Base-by-base conservation (phyloP, 2,329 filamentous ascomycete genomes). In the Fusarium brachygibbosum region DNA sequence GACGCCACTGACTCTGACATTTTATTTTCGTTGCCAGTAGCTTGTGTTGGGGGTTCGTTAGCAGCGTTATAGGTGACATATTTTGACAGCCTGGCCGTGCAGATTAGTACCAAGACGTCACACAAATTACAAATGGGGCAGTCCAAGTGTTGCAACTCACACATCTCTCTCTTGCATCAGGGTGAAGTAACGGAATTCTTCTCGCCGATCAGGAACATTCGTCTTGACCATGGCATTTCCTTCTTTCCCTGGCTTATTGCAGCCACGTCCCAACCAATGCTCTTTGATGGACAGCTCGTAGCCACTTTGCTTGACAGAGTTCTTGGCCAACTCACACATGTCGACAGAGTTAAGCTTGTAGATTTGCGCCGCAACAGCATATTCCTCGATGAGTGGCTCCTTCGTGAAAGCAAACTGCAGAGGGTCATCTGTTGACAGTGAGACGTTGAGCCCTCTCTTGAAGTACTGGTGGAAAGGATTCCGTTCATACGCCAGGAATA, bases 341-440 rank as follows among this genome's bases (percentile, higher is more conserved):
- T 99, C 96, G 6, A 98, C 94, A 1, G 95, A 92, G 75, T 91
- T 97, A 38, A 99, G 88, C 82, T 98, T 98, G 83, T 98, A 99
- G 62, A 99, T 99, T 80, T 99, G 96, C 6, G 96, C 96, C 5
- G 96, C 96, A 11, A 99, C 96, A 0, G 95, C 94, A 76, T 99
- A 99, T 77, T 99, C 96, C 79, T 99, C 96, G 71, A 99, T 99
- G 59, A 99, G 82, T 1, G 96, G 96, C 79, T 99, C 96, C 76
- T 98, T 99, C 8, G 96, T 99, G 77, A 98, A 99, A 3, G 96
- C 96, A 78, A 99, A 99, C 77, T 99, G 96, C 46, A 99, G 85
- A 23, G 96, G 96, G 77, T 99, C 96, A 76, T 99, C 96, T 0
- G 96, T 98, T 3, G 95, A 98, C 7, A 99, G 83, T 2, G 95